Conservation (phyloP, 352 stramenopile species). For the Globisporangium takayamanum region DNA sequence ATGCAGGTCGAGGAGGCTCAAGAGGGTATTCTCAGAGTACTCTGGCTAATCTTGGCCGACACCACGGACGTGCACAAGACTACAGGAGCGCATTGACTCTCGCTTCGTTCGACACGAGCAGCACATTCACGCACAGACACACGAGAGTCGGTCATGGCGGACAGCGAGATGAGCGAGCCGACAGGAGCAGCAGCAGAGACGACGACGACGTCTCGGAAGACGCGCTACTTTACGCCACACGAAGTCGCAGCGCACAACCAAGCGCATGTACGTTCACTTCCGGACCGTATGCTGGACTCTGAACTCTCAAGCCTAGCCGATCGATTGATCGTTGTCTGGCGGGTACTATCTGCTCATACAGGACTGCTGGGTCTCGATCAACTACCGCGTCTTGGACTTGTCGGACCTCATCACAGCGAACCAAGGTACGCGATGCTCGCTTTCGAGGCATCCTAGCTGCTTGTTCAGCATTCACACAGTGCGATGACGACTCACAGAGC, state of each 20-base stretch:
- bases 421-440: slow-evolving; percentile 20
- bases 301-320: background rate
- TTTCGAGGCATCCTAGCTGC: background rate
- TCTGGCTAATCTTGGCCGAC: no score
- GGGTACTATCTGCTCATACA: slow-evolving; percentile 10
- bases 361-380: slow-evolving; percentile 77
- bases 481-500: background rate
- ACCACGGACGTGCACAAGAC: no score
- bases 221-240: slow-evolving; percentile 63
- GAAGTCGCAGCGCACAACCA: slow-evolving; percentile 85
- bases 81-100: no score
- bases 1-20: no score
- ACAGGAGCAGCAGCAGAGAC: background rate
- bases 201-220: background rate
- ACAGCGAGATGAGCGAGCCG: no score
- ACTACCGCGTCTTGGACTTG: slow-evolving; percentile 80
- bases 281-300: no score
- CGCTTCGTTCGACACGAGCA: no score
- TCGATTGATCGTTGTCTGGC: no score
- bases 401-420: slow-evolving; percentile 66
- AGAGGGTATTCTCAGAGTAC: no score
- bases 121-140: no score
- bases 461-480: background rate
- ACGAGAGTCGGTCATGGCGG: no score
- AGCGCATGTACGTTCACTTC: slow-evolving; percentile 32